phyloP scores from a whole-genome alignment of 768 basidiomycete genomes.

The Boletales sp. region DNA sequence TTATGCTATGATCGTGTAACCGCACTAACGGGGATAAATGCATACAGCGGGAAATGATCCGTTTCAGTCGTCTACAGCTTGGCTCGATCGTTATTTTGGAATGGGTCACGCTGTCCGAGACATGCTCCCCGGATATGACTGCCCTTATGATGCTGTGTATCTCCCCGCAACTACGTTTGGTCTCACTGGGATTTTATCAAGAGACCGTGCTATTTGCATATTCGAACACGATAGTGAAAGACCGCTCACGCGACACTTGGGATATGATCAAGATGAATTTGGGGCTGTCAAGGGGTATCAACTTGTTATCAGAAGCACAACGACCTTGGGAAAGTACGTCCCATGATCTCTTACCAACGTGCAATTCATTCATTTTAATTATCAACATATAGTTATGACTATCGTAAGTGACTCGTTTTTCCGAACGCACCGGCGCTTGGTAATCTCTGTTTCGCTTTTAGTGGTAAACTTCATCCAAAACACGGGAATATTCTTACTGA shows the following conservation, averaged over 20 bases:
- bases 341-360: neutral
- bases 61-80: constrained; percentile 56
- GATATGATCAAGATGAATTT: constrained; percentile 50
- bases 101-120: constrained; percentile 58
- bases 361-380: neutral
- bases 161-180: constrained; percentile 56
- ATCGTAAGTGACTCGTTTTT: constrained; percentile 35
- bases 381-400: constrained; percentile 45
- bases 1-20: neutral
- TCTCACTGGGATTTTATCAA: constrained; percentile 39
- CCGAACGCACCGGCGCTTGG: neutral
- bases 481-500: constrained; percentile 3
- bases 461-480: constrained; percentile 26
- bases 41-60: constrained; percentile 56
- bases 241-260: constrained; percentile 57
- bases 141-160: constrained; percentile 57
- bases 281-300: constrained; percentile 61
- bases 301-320: constrained; percentile 51
- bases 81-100: constrained; percentile 62
- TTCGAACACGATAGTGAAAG: constrained; percentile 60
- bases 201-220: constrained; percentile 57
- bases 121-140: constrained; percentile 65
- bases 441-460: constrained; percentile 4
- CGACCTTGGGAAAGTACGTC: constrained; percentile 63
- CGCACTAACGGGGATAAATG: neutral